Base-by-base conservation (phyloP, 495 filamentous ascomycete genomes). In the Lophiotrema nucula region DNA sequence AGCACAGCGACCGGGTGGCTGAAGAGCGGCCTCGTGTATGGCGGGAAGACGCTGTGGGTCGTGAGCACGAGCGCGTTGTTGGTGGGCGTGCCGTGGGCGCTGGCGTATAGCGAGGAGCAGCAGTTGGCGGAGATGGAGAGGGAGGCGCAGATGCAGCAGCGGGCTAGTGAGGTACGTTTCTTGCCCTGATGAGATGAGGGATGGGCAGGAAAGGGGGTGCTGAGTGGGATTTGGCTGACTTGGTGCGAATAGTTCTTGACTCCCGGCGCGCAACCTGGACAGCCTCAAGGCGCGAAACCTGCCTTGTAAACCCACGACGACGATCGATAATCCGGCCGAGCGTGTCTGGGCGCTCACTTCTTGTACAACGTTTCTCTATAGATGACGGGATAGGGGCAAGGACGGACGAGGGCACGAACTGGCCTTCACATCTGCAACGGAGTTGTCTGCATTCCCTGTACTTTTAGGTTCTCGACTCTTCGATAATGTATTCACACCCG, bases 91-190 rank as follows among this genome's bases (percentile, higher is more conserved):
- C 95, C 93, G 23, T 97, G 87, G 80, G 89, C 90, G 51, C 79
- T 99, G 56, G 90, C 91, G 39, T 90, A 88, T 73, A 83, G 87
- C 48, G 95, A 99, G 78, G 93, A 99, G 74, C 91, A 97, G 79
- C 86, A 95, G 78, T 81, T 93, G 69, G 77, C 89, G 56, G 92
- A 96, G 80, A 90, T 93, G 90, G 93, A 97, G 82, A 85, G 88
- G 74, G 92, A 97, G 79, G 87, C 92, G 85, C 84, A 86, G 73
- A 92, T 95, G 88, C 83, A 89, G 67, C 83, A 89, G 80, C 82
- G 84, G 72, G 88, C 80, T 54, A 83, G 83, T 67, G 82, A 86
- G 75, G 83, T 85, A 72, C 66, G 81, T 78, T 48, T n/a, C 52
- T 56, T 28, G 50, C 5, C n/a, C 5, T 19, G 24, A 11, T 18